A percentile compares a stretch with the other conserved stretches of the same genome.
These are phyloP conservation scores for Elaeis oleifera DNA, from an alignment of 202 grass and related monocot genomes.

Conservation along the genomic window DNA sequence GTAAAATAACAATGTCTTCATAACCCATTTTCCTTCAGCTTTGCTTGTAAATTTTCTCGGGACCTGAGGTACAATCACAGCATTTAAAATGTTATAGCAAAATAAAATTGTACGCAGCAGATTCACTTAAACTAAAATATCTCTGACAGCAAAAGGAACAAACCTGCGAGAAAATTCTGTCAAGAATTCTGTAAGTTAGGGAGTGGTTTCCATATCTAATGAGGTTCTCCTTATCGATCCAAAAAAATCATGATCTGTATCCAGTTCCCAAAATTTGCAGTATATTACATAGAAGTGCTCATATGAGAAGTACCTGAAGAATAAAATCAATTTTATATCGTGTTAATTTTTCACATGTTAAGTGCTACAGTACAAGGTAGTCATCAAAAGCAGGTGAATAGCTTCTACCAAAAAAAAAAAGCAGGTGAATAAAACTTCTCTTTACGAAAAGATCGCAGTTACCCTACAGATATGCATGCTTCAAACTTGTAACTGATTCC, in stretches of 20 bases:
- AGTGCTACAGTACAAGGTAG: too few species aligned
- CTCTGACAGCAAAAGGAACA: background rate
- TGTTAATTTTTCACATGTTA: too few species aligned
- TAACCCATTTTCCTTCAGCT: conserved; percentile 92
- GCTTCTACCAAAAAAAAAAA: too few species aligned
- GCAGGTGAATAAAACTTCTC: too few species aligned
- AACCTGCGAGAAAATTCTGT: conserved; percentile 96
- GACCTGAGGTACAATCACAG: conserved; percentile 32
- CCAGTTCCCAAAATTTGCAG: too few species aligned
- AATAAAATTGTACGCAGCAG: conserved; percentile 5
- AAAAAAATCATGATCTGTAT: conserved; percentile 24
- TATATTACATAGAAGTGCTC: too few species aligned
- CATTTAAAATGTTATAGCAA: conserved; percentile 7
- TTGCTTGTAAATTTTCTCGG: conserved; percentile 95
- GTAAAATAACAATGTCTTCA: conserved; percentile 99
- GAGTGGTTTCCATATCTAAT: conserved; percentile 98
- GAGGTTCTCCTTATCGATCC: conserved; percentile 97
- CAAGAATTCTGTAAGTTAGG: conserved; percentile 96
- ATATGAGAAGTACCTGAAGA: too few species aligned
- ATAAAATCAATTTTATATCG: too few species aligned
- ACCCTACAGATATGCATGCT: too few species aligned
- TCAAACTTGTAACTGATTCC: too few species aligned
- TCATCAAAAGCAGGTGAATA: too few species aligned
- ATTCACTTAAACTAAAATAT: background rate
- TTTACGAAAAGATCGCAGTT: too few species aligned